Conservation (phyloP, 352 stramenopile genomes). For the Pythium vanterpoolii region DNA sequence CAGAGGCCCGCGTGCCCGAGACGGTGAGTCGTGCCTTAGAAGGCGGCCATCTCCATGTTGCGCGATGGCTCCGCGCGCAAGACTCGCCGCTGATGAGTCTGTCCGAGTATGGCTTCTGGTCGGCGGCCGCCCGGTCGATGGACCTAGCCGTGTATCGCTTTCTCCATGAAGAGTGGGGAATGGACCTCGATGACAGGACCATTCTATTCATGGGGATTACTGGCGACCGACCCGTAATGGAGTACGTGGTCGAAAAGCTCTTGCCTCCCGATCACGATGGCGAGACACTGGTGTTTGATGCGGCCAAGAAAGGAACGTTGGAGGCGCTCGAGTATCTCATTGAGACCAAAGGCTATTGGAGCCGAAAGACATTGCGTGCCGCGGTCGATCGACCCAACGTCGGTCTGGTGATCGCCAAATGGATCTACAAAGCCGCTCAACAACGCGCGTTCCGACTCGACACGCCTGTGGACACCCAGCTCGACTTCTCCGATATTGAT, state of each 20-base stretch:
- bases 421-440: neutral
- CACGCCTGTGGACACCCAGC: neutral
- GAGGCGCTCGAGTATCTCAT: neutral
- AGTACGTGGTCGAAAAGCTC: neutral
- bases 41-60: neutral
- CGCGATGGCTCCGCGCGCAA: neutral
- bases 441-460: neutral
- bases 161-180: neutral
- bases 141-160: neutral
- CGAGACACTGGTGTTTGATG: neutral
- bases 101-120: neutral
- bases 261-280: neutral
- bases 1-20: neutral
- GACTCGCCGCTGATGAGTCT: neutral
- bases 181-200: neutral
- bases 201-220: neutral
- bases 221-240: neutral
- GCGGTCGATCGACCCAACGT: neutral
- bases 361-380: neutral
- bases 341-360: neutral
- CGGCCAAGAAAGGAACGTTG: neutral
- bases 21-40: neutral
- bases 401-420: neutral
- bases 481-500: constrained; percentile 1
- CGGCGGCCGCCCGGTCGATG: neutral